Evolutionary conservation across 2,329 filamentous ascomycete genomes (phyloP), one percentile per base, ranked within the genome.

Genomic region (Lasiodiplodia sp.): DNA sequence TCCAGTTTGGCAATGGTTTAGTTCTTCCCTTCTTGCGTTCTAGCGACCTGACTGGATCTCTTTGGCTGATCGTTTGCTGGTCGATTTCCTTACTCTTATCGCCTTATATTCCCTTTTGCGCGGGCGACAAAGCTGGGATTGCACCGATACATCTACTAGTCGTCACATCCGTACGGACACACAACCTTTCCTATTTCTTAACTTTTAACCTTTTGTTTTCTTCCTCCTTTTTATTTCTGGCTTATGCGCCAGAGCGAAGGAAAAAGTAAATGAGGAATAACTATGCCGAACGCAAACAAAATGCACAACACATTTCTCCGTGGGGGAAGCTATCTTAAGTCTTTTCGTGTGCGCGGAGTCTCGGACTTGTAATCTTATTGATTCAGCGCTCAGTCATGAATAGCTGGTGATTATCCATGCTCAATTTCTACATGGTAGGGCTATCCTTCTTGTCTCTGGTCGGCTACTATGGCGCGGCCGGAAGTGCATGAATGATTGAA

Each of bases 91-190:
- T 21, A 21, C 47, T 49, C 11, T 18, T 38, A 52, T 21, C 28
- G 37, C 47, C 2, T 52, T 37, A 18, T 14, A 16, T 38, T 64
- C 47, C 40, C 44, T 44, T 62, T 64, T 64, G 60, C 60, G 60
- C 60, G 60, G 60, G 60, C 60, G 60, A 52, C 60, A 64, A 57
- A 64, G 38, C 31, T 53, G 60, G 60, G 37, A 64, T 31, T 63
- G 21, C 51, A 52, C 52, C 23, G 28, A 51, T 52, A 64, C 60
- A 47, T 47, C 38, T 63, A 34, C 49, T 51, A 49, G 57, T 62
- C 57, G 31, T 10, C 25, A 47, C 44, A n/a, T 38, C 10, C 25
- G 16, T 40, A 40, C 40, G 18, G 16, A 47, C 57, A 47, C 37
- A 49, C 58, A 63, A 34, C 31, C 38, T 49, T 10, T 55, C 18